These are phyloP conservation scores for Lithospermum erythrorhizon DNA, from an alignment of 257 asterid genomes.

Conservation along the genomic window DNA sequence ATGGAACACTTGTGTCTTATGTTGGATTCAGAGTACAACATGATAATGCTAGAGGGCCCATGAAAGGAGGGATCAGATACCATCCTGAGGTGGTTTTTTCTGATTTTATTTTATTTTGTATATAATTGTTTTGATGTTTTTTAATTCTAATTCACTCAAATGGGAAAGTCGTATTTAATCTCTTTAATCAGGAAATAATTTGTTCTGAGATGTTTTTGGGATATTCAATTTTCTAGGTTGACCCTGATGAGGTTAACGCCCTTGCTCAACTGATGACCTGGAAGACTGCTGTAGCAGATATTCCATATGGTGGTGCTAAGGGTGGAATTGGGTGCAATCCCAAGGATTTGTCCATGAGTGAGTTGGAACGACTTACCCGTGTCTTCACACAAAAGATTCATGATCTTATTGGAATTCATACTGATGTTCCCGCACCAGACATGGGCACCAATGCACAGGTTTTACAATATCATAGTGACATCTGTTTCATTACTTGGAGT, in stretches of 20 bases:
- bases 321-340: conserved; percentile 94
- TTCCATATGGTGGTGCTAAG: conserved; percentile 97
- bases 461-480: background rate
- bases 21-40: conserved; percentile 91
- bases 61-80: conserved; percentile 99
- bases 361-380: conserved; percentile 91
- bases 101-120: too few relatives aligned
- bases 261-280: conserved; percentile 99
- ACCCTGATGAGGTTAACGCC: conserved; percentile 94
- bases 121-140: background rate
- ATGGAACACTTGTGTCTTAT: conserved; percentile 74
- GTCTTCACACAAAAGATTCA: conserved; percentile 94
- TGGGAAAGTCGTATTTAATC: background rate
- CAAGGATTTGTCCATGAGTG: conserved; percentile 58
- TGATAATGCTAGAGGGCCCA: conserved; percentile 93
- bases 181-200: background rate
- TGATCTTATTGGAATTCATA: conserved; percentile 82
- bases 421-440: conserved; percentile 97
- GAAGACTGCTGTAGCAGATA: conserved; percentile 93
- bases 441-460: conserved; percentile 99
- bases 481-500: background rate
- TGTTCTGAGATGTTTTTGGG: conserved; percentile 14
- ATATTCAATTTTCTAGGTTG: conserved; percentile 43
- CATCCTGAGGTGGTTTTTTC: conserved; percentile 64
- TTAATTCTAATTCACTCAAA: background rate